phyloP scores from a whole-genome alignment of 768 basidiomycete species.

The Boletus subparvulus region DNA sequence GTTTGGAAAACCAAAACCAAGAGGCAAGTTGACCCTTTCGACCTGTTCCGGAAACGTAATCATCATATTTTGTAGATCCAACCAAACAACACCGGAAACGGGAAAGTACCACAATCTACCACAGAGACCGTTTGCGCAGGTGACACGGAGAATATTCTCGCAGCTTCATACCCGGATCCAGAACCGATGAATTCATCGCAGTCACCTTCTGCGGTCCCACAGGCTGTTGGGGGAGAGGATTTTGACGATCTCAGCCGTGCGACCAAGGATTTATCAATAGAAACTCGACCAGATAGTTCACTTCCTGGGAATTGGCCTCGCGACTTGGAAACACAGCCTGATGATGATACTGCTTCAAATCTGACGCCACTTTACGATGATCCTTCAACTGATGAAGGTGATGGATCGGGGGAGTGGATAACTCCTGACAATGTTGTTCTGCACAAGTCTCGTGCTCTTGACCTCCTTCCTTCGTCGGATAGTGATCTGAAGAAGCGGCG shows the following conservation, averaged over 20 bases:
- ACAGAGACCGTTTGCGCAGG: neutral
- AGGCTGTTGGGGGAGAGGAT: neutral
- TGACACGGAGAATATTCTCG: conserved; percentile 3
- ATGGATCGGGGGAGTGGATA: conserved; percentile 95
- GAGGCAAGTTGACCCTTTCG: conserved; percentile 22
- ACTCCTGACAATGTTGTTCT: conserved; percentile 82
- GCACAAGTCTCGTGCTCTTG: conserved; percentile 85
- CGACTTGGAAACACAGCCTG: conserved; percentile 31
- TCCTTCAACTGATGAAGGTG: conserved; percentile 71
- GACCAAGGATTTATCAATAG: conserved; percentile 13
- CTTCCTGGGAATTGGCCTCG: conserved; percentile 32
- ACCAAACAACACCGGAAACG: neutral
- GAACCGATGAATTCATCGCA: conserved; percentile 1
- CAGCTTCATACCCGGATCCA: neutral
- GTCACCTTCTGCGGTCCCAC: neutral
- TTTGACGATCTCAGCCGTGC: conserved; percentile 12
- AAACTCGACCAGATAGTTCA: conserved; percentile 6
- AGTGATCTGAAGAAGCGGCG: conserved; percentile 31
- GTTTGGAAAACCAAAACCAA: conserved; percentile 28
- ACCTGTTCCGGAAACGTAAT: neutral
- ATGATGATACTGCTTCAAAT: neutral
- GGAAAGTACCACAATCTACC: neutral
- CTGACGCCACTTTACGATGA: conserved; percentile 58
- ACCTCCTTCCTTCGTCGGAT: conserved; percentile 67
- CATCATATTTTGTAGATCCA: conserved; percentile 9